These are phyloP conservation scores for Sclerotinia spermophila DNA, from an alignment of 2,329 filamentous ascomycete species.

Conservation along the genomic window DNA sequence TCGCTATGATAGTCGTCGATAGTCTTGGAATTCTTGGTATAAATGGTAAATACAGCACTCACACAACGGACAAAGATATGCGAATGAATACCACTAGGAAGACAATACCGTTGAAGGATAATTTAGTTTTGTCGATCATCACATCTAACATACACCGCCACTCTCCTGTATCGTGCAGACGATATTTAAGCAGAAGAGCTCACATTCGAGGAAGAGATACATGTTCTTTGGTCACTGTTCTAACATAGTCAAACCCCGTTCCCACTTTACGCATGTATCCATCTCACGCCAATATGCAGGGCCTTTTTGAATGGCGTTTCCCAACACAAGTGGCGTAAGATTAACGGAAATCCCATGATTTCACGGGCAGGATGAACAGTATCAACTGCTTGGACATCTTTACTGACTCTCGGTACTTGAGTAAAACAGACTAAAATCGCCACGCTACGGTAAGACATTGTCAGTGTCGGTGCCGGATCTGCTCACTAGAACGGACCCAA, in stretches of 20 bases:
- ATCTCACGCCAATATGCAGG: neutral
- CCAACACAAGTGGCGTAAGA: neutral
- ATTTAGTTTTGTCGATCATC: neutral
- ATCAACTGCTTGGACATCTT: neutral
- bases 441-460: neutral
- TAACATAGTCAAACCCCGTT: neutral
- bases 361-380: neutral
- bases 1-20: neutral
- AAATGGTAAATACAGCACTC: neutral
- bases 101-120: neutral
- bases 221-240: neutral
- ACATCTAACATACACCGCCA: neutral
- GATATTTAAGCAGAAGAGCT: neutral
- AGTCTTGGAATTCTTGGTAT: neutral
- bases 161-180: neutral
- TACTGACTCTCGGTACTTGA: neutral
- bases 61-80: neutral
- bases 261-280: neutral
- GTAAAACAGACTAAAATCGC: neutral
- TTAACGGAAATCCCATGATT: neutral
- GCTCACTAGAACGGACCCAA: neutral
- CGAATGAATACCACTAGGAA: neutral
- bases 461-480: slow-evolving; percentile 9
- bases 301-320: neutral
- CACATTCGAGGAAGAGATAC: neutral